Evolutionary conservation across 768 basidiomycete genomes (phyloP).

Genomic region (Sistotremastrum niveocremeum): DNA sequence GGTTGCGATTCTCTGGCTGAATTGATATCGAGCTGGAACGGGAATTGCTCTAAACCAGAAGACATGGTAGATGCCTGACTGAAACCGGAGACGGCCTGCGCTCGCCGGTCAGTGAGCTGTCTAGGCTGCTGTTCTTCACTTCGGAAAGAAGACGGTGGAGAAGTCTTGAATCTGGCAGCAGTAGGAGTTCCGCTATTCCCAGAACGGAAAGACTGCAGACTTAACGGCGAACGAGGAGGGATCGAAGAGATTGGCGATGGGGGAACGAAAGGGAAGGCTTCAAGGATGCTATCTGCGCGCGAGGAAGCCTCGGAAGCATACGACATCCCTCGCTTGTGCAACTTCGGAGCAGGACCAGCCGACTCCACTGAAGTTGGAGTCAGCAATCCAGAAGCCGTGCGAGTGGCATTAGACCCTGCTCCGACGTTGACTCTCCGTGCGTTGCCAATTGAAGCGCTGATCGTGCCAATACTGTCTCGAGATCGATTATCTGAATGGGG

Average conservation of each 20-base stretch:
- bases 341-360: too few relatives aligned
- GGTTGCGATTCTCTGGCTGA: background rate
- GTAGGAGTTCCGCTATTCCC: slow-evolving; percentile 1
- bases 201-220: slow-evolving; percentile 35
- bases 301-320: slow-evolving; percentile 30
- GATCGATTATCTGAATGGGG: too few relatives aligned
- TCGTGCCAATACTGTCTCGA: too few relatives aligned
- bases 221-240: slow-evolving; percentile 59
- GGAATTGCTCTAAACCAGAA: slow-evolving; percentile 72
- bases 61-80: slow-evolving; percentile 70
- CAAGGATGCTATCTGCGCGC: slow-evolving; percentile 71
- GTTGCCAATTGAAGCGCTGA: too few relatives aligned
- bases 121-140: background rate
- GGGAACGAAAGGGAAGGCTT: slow-evolving; percentile 81
- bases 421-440: too few relatives aligned
- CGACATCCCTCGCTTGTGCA: too few relatives aligned
- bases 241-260: slow-evolving; percentile 81
- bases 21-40: slow-evolving; percentile 60
- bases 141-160: background rate
- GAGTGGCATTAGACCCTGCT: too few relatives aligned
- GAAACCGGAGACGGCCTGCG: slow-evolving; percentile 58
- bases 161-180: slow-evolving; percentile 3
- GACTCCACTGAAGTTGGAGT: too few relatives aligned
- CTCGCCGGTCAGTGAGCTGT: slow-evolving; percentile 43
- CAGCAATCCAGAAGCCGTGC: too few relatives aligned